These are phyloP conservation scores for Colletotrichum navitas DNA, from an alignment of 2,329 filamentous ascomycete genomes.

Conservation along the genomic window DNA sequence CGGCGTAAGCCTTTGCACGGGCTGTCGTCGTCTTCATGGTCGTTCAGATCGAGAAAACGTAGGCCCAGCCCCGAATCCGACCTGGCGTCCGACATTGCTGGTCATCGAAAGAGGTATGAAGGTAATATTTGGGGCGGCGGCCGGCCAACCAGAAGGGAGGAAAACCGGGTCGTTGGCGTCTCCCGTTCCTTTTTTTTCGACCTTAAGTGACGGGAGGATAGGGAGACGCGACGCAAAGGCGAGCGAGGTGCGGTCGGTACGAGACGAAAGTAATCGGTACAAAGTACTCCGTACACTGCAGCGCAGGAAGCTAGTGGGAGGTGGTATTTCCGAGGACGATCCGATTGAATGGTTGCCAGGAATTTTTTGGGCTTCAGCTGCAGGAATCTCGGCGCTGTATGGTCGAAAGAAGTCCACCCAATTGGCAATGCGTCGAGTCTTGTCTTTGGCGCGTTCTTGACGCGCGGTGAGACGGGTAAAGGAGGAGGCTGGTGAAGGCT, in stretches of 20 bases:
- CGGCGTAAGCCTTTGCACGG: conserved; percentile 40
- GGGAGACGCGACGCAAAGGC: conserved; percentile 27
- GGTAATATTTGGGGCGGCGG: conserved; percentile 27
- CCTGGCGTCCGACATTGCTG: conserved; percentile 38
- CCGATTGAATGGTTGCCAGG: conserved; percentile 29
- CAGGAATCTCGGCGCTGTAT: conserved; percentile 33
- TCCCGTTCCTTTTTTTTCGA: conserved; percentile 9
- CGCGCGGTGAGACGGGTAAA: conserved; percentile 36
- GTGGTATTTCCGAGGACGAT: conserved; percentile 37
- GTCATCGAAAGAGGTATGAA: conserved; percentile 36
- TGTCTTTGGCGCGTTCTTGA: conserved; percentile 40
- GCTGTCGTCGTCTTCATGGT: conserved; percentile 39
- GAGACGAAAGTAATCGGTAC: conserved; percentile 13
- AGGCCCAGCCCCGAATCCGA: conserved; percentile 43
- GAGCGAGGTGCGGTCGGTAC: conserved; percentile 14
- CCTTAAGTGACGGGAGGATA: conserved; percentile 17
- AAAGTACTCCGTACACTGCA: conserved; percentile 9
- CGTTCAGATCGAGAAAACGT: conserved; percentile 42
- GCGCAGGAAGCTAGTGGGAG: conserved; percentile 21
- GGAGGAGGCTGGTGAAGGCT: conserved; percentile 33
- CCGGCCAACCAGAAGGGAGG: conserved; percentile 29
- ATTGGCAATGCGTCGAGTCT: conserved; percentile 37
- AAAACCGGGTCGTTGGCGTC: conserved; percentile 39
- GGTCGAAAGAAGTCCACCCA: conserved; percentile 35
- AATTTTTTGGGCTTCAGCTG: conserved; percentile 26